Percentiles rank a stretch among this genome's conserved stretches.
Evolutionary conservation across 257 asterid species (phyloP).

Genomic region (Cordia subcordata): DNA sequence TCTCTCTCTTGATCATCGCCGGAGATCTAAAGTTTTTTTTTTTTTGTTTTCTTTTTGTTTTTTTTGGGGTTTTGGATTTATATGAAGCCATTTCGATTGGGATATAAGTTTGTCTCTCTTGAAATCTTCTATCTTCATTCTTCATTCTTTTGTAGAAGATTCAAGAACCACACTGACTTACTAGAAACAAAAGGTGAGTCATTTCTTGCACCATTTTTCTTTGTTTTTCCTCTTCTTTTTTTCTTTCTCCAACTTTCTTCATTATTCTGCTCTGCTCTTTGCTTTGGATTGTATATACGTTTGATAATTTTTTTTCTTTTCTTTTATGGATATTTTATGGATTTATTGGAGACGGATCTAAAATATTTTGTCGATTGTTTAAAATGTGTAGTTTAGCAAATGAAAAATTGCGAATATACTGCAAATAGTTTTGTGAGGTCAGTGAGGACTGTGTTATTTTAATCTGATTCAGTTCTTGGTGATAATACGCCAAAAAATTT

Average conservation of each 20-base stretch:
- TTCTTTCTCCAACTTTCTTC: background rate
- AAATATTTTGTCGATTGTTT: too few relatives aligned
- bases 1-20: constrained; percentile 1
- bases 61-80: background rate
- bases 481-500: too few relatives aligned
- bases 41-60: background rate
- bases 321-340: background rate
- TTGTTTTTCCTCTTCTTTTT: background rate
- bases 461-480: too few relatives aligned
- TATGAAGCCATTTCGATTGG: background rate
- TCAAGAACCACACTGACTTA: background rate
- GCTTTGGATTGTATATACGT: too few relatives aligned
- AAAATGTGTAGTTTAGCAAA: too few relatives aligned
- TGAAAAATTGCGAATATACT: too few relatives aligned
- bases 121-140: constrained; percentile 1
- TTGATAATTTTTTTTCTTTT: too few relatives aligned
- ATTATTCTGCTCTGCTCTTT: too few relatives aligned
- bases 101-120: constrained; percentile 18
- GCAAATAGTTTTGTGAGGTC: too few relatives aligned
- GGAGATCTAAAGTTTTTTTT: background rate
- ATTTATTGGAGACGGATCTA: too few relatives aligned
- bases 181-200: constrained; percentile 3
- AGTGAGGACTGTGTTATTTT: too few relatives aligned
- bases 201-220: background rate
- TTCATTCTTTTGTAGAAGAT: constrained; percentile 1